These are phyloP conservation scores for Vitis hybrid DNA, from an alignment of 177 flowering plant species.

Conservation along the genomic window DNA sequence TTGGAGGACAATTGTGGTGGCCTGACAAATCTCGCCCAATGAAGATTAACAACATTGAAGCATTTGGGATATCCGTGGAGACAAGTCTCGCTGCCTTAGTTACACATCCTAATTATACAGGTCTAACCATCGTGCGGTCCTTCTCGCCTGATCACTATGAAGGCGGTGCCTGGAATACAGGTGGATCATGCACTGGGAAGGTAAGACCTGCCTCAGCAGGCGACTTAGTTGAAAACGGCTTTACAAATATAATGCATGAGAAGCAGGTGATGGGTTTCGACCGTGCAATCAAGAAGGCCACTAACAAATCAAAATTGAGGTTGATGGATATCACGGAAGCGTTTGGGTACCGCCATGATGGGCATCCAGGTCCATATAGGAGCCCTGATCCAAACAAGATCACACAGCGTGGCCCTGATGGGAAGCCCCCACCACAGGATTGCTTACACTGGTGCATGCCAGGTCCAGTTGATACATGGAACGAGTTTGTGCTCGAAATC, in stretches of 20 bases:
- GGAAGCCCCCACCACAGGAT: conserved; percentile 93
- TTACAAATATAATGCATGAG: conserved; percentile 77
- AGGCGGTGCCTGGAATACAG: conserved; percentile 97
- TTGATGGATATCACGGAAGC: conserved; percentile 85
- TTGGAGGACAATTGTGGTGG: conserved; percentile 98
- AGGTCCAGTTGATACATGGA: conserved; percentile 96
- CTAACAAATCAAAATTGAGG: conserved; percentile 55
- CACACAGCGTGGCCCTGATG: conserved; percentile 78
- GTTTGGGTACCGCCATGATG: conserved; percentile 80
- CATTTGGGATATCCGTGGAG: conserved; percentile 80
- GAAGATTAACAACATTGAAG: conserved; percentile 69
- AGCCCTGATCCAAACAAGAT: conserved; percentile 82
- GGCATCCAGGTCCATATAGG: conserved; percentile 95
- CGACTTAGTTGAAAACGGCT: conserved; percentile 66
- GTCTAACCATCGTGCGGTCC: conserved; percentile 78
- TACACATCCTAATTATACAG: conserved; percentile 71
- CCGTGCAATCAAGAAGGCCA: conserved; percentile 49
- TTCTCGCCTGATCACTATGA: conserved; percentile 94
- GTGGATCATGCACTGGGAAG: conserved; percentile 96
- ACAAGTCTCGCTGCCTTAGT: conserved; percentile 66
- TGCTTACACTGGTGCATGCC: conserved; percentile 99
- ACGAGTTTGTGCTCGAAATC: conserved; percentile 78
- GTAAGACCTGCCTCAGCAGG: conserved; percentile 48
- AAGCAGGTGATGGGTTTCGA: conserved; percentile 76
- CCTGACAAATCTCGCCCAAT: conserved; percentile 54